These are phyloP conservation scores for Sherardia arvensis DNA, from an alignment of 257 asterid species.

Conservation along the genomic window DNA sequence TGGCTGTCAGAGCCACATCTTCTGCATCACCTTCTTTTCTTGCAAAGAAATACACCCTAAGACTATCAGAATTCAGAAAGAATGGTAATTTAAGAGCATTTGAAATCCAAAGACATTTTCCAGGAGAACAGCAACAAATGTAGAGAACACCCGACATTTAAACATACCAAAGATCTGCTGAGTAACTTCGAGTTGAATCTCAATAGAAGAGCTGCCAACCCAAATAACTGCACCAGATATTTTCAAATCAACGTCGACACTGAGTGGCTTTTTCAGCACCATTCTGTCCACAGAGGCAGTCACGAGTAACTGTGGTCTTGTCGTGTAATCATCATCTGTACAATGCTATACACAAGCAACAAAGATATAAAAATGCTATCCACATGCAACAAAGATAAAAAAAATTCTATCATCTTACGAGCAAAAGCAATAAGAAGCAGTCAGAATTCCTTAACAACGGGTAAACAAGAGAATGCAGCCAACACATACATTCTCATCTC, in stretches of 20 bases:
- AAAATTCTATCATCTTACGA: neutral
- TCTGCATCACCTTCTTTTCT: constrained; percentile 39
- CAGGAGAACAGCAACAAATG: neutral
- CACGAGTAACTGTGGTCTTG: constrained; percentile 71
- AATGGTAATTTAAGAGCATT: neutral
- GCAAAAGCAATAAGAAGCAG: neutral
- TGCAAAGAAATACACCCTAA: constrained; percentile 18
- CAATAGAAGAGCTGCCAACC: constrained; percentile 94
- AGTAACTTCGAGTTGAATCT: constrained; percentile 83
- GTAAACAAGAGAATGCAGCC: neutral
- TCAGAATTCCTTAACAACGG: neutral
- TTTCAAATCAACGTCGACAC: constrained; percentile 67
- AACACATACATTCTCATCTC: neutral
- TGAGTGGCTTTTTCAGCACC: constrained; percentile 86
- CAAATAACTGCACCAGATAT: constrained; percentile 85
- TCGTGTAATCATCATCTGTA: constrained; percentile 72
- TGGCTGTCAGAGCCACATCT: constrained; percentile 70
- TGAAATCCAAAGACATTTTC: too few relatives aligned
- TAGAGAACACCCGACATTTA: constrained; percentile 5
- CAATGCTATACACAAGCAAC: constrained; percentile 54
- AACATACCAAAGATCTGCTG: constrained; percentile 62
- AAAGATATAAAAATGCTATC: constrained; percentile 38
- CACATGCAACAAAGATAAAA: constrained; percentile 11
- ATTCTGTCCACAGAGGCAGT: constrained; percentile 94
- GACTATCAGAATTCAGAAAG: neutral